Evolutionary conservation across 257 asterid genomes (phyloP), one percentile per base, ranked within the genome.

Genomic region (Forsythia suspensa): DNA sequence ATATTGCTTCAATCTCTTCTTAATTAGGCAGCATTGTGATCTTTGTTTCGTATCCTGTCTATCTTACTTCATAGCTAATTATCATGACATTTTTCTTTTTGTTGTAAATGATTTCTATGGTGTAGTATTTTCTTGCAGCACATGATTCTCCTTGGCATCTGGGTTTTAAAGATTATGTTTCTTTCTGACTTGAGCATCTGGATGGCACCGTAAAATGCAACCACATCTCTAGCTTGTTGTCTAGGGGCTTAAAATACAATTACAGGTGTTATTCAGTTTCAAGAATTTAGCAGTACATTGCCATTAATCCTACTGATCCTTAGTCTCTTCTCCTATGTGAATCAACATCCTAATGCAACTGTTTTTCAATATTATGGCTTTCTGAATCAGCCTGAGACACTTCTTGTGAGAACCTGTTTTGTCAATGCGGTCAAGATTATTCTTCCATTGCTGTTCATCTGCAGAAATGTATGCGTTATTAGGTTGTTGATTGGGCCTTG

Each of bases 391-490:
- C 77, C 20, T 61, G 48, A 20, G 67, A 20, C 36, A 21, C 13
- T 59, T 34, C 37, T 59, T 3, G 13, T 20, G 37, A n/a, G 2
- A 15, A 13, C 59, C 65, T 11, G 38, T 21, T 73, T 70, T 20
- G 66, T 16, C 24, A 12, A 67, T 67, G 10, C 37, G 42, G 52
- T 69, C 37, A 8, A 4, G 34, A 57, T n/a, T 5, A 46, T 71
- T 77, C 29, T 68, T 79, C 42, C n/a, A 44, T 36, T 73, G n/a
- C 66, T 46, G 20, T 76, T 52, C 63, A 59, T 55, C 36, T 59
- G 75, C 80, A 74, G 72, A 39, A 21, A 65, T 13, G 37, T 36
- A 24, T 69, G 18, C 55, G 37, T 37, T 37, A 24, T 78, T 40
- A 61, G 4, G 67, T 51, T 57, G 36, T 77, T 71, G 42, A 15